Base-by-base conservation (phyloP, 352 stramenopile species). In the Plasmopara muralis region DNA sequence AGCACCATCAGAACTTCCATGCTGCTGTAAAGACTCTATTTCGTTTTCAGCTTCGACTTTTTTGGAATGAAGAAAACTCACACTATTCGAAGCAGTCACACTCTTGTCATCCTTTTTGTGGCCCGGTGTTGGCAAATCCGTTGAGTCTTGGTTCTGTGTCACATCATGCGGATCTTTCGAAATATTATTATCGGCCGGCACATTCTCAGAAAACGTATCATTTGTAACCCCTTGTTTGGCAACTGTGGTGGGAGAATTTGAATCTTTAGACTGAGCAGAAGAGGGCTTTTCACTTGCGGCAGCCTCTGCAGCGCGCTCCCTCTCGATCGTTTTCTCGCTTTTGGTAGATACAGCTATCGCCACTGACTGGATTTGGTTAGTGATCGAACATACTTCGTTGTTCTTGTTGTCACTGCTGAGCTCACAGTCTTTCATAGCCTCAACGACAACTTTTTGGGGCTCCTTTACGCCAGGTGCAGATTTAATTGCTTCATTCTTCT, bases 41-140 rank as follows among this genome's bases (percentile, higher is more conserved):
- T 52, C 39, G 10, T 50, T 53, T 5, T 42, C 41, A 52, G 33
- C 30, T 25, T 45, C 10, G 16, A 43, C 18, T n/a, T 37, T 43
- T 39, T 48, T 29, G 18, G 3, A 20, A 41, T 9, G 3, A 50
- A 16, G 14, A 7, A 42, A 55, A 14, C 13, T 25, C 15, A 18
- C 38, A 47, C 20, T 55, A 8, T 13, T n/a, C 43, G 1, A 12
- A 43, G 5, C 30, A 6, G 20, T 30, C 29, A 16, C 18, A 37
- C 12, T 49, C n/a, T 57, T 50, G 2, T 43, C 30, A 38, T 52
- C 33, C 9, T 20, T 55, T 4, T 47, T 33, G 18, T 9, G 8
- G 5, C n/a, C 55, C 28, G 42, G 9, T 38, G 14, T 13, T 9
- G 44, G 30, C 8, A 18, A 38, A 31, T 55, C 13, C 13, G 33